phyloP scores from a whole-genome alignment of 352 stramenopile genomes.

The Elongisporangium prolatum region DNA sequence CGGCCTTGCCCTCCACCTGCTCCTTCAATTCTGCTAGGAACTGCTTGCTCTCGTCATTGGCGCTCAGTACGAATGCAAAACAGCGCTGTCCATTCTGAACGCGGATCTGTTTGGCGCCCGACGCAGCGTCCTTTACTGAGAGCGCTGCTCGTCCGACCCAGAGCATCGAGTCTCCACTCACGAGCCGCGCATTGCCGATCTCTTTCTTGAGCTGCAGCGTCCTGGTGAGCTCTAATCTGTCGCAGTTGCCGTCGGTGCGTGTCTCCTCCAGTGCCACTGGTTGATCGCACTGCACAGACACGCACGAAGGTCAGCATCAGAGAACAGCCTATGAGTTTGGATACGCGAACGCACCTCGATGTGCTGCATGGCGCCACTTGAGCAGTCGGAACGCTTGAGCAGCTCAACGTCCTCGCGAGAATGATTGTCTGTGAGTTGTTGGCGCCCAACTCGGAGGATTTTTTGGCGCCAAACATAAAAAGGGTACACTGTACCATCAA shows the following conservation, averaged over 20 bases:
- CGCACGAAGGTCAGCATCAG: neutral
- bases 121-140: conserved; percentile 35
- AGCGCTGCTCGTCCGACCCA: conserved; percentile 58
- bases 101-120: conserved; percentile 31
- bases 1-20: conserved; percentile 56
- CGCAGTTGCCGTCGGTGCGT: conserved; percentile 34
- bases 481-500: conserved; percentile 19
- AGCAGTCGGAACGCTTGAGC: neutral
- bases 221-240: conserved; percentile 27
- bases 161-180: conserved; percentile 63
- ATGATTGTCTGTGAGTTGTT: conserved; percentile 11
- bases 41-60: conserved; percentile 30
- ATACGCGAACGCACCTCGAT: neutral
- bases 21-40: conserved; percentile 65
- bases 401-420: neutral
- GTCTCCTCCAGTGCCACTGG: conserved; percentile 52
- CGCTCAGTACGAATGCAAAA: conserved; percentile 56
- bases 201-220: conserved; percentile 70
- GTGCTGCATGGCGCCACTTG: neutral
- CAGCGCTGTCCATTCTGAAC: conserved; percentile 55
- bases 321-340: neutral
- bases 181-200: conserved; percentile 71
- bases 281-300: conserved; percentile 34
- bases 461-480: conserved; percentile 40
- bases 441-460: conserved; percentile 12